Conservation (phyloP, 306 rosid species). For the Mucuna pruriens region DNA sequence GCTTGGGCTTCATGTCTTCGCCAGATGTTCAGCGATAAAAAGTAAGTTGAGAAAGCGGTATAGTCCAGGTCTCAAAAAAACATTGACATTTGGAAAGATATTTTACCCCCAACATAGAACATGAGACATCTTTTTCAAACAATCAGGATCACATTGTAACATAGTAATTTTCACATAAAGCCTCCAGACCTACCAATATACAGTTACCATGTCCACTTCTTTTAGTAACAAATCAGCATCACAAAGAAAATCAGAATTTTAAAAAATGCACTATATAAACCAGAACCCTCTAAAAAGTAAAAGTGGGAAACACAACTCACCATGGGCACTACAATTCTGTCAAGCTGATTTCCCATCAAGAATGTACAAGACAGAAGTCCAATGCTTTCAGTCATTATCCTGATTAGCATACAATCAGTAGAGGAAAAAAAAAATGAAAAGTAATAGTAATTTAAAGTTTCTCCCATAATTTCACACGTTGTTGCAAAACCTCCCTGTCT, state of each 20-base stretch:
- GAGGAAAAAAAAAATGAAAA: background rate
- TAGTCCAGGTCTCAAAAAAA: background rate
- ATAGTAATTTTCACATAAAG: background rate
- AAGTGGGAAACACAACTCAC: conserved; percentile 58
- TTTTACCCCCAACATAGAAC: background rate
- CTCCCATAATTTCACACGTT: background rate
- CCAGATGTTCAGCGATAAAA: background rate
- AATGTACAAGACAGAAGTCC: conserved; percentile 90
- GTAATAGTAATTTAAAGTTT: background rate
- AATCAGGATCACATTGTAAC: background rate
- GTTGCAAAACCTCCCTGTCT: background rate
- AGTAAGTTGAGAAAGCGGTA: background rate
- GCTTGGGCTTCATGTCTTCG: background rate
- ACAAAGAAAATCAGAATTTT: background rate
- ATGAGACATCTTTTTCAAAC: background rate
- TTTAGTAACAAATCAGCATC: conserved; percentile 11
- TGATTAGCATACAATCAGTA: conserved; percentile 45
- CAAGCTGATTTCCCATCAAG: conserved; percentile 63
- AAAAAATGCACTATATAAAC: conserved; percentile 7
- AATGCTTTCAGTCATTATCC: conserved; percentile 75
- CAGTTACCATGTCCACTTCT: background rate
- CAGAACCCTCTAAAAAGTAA: conserved; percentile 13
- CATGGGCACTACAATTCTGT: conserved; percentile 90
- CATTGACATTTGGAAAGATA: background rate
- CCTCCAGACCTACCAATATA: background rate